A percentile compares a stretch with the other conserved stretches of the same genome.
Conservation (phyloP, 2,329 filamentous ascomycete species). For the Nigrospora sphaerica region DNA sequence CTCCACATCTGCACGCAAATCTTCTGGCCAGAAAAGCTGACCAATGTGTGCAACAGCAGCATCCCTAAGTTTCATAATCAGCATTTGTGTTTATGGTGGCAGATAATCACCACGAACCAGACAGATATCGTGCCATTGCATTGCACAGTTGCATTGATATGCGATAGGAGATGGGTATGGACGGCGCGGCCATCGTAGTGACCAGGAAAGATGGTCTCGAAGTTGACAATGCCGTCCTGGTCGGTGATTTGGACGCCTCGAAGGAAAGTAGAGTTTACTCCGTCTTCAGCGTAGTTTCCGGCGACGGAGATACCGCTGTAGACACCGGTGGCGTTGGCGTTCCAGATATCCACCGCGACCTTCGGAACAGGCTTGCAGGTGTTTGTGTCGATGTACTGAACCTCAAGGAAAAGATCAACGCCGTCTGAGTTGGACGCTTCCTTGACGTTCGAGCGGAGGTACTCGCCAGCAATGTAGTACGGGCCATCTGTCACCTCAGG, state of each 20-base stretch:
- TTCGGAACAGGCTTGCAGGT: slow-evolving; percentile 35
- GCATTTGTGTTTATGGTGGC: neutral
- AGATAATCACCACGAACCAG: slow-evolving; percentile 7
- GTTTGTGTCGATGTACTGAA: slow-evolving; percentile 38
- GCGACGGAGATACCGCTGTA: slow-evolving; percentile 25
- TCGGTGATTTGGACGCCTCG: slow-evolving; percentile 41
- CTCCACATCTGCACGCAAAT: slow-evolving; percentile 20
- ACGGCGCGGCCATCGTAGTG: slow-evolving; percentile 29
- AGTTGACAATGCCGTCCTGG: slow-evolving; percentile 36
- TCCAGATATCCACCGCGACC: slow-evolving; percentile 37
- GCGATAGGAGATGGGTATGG: slow-evolving; percentile 32
- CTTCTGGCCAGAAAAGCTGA: slow-evolving; percentile 23
- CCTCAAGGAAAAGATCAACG: slow-evolving; percentile 34
- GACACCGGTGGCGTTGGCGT: slow-evolving; percentile 31
- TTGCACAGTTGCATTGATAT: slow-evolving; percentile 17
- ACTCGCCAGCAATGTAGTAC: slow-evolving; percentile 38
- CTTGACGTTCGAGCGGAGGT: slow-evolving; percentile 35
- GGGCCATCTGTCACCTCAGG: slow-evolving; percentile 29
- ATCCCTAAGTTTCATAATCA: slow-evolving; percentile 6
- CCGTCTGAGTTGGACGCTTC: slow-evolving; percentile 30
- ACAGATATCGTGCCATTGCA: slow-evolving; percentile 22
- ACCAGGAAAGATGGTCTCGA: slow-evolving; percentile 39
- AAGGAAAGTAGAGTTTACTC: slow-evolving; percentile 34
- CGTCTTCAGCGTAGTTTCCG: slow-evolving; percentile 21
- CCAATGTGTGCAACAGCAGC: slow-evolving; percentile 22